A percentile compares a stretch with the other conserved stretches of the same genome.
These are phyloP conservation scores for Mortierella sp. DNA, from an alignment of 371 early-diverging fungal genomes.

Conservation along the genomic window DNA sequence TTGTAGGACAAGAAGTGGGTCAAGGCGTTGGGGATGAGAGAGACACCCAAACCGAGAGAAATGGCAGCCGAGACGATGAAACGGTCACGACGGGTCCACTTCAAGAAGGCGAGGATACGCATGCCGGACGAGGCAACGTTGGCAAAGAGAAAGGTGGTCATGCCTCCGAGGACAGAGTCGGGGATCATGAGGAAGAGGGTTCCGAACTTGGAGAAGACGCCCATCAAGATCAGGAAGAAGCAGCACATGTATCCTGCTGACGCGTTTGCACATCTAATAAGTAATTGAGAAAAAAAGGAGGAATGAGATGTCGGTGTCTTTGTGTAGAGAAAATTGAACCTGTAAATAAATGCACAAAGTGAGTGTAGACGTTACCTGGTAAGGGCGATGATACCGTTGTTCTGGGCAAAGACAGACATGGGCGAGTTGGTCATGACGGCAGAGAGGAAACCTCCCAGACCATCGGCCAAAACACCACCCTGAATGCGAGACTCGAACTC, in stretches of 20 bases:
- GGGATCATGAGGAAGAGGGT: constrained; percentile 71
- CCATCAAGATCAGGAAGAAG: constrained; percentile 67
- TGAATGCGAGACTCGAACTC: constrained; percentile 69
- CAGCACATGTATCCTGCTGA: constrained; percentile 73
- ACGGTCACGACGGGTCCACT: constrained; percentile 75
- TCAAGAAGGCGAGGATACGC: constrained; percentile 71
- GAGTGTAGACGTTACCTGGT: constrained; percentile 31
- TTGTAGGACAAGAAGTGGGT: constrained; percentile 67
- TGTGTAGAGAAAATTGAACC: neutral
- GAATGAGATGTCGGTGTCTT: neutral
- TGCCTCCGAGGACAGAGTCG: constrained; percentile 67
- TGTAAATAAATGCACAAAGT: neutral
- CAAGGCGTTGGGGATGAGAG: constrained; percentile 68
- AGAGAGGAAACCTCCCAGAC: constrained; percentile 68
- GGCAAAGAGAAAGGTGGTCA: constrained; percentile 75
- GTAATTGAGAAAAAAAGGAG: neutral
- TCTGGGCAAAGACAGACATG: constrained; percentile 74
- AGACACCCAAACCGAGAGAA: constrained; percentile 69
- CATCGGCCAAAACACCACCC: constrained; percentile 74
- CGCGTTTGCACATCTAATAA: constrained; percentile 67
- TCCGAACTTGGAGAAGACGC: constrained; percentile 73
- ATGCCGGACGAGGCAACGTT: constrained; percentile 75
- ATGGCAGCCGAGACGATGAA: constrained; percentile 67
- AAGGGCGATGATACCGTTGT: constrained; percentile 73
- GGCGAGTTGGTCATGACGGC: constrained; percentile 75